Conservation (phyloP, 1,284 basidiomycete species). For the Naganishia liquefaciens region DNA sequence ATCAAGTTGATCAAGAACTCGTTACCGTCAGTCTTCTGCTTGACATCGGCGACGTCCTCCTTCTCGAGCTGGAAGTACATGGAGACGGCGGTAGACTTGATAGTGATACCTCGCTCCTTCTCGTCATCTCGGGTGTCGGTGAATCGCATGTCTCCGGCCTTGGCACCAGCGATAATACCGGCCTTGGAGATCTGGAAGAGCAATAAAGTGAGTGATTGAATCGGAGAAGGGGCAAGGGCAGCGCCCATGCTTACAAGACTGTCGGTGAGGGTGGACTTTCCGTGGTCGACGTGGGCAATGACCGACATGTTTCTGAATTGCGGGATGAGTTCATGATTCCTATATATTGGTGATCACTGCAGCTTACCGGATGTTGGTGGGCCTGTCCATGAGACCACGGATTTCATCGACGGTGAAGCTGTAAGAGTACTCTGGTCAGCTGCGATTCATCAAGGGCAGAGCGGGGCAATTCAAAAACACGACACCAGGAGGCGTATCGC, state of each 20-base stretch:
- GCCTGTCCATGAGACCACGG: constrained; percentile 76
- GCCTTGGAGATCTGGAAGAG: constrained; percentile 70
- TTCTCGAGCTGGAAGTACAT: constrained; percentile 98
- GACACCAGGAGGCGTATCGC: background rate
- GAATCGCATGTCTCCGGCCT: constrained; percentile 96
- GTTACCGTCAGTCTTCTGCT: constrained; percentile 90
- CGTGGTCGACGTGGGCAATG: constrained; percentile 99
- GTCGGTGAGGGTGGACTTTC: constrained; percentile 99
- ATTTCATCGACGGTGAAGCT: constrained; percentile 67
- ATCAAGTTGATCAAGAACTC: constrained; percentile 99
- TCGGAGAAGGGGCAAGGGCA: background rate
- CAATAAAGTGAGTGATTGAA: background rate
- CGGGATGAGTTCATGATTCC: no score
- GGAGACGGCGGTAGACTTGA: constrained; percentile 99
- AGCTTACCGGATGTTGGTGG: constrained; percentile 69
- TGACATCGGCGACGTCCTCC: constrained; percentile 80
- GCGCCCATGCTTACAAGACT: constrained; percentile 68
- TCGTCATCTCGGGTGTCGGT: constrained; percentile 94
- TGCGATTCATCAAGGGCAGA: no score
- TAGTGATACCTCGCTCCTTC: constrained; percentile 99
- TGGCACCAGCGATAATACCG: constrained; percentile 94
- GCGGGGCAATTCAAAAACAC: no score
- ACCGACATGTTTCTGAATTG: constrained; percentile 86
- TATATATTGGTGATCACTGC: no score
- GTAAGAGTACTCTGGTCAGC: background rate